phyloP scores from a whole-genome alignment of 2,329 filamentous ascomycete species.

The Ophiostoma ips region DNA sequence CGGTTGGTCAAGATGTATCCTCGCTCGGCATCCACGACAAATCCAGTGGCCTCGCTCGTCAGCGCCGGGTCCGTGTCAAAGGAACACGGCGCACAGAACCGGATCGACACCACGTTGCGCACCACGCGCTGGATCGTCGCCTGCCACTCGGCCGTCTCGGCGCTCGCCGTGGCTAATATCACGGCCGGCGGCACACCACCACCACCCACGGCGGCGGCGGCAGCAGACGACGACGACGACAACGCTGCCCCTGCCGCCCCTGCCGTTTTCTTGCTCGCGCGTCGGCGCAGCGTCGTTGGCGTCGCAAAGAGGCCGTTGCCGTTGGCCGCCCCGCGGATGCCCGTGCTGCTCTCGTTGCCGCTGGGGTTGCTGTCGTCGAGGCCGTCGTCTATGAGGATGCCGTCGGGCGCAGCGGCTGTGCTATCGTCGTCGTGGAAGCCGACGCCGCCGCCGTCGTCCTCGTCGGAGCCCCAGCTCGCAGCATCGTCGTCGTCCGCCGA shows the following conservation, averaged over 20 bases:
- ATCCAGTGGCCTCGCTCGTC: slow-evolving; percentile 91
- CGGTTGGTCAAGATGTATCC: slow-evolving; percentile 82
- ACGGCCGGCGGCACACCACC: slow-evolving; percentile 4
- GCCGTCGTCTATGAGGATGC: background rate
- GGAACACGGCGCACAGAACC: slow-evolving; percentile 94
- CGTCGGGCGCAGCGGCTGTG: background rate
- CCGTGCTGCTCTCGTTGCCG: background rate
- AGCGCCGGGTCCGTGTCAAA: slow-evolving; percentile 95
- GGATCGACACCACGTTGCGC: slow-evolving; percentile 92
- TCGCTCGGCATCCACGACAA: slow-evolving; percentile 87
- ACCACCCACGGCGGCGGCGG: too few species aligned
- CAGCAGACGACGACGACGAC: too few species aligned
- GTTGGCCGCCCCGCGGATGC: slow-evolving; percentile 1
- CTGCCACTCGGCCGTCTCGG: slow-evolving; percentile 52
- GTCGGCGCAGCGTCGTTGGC: slow-evolving; percentile 2
- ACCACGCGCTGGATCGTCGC: slow-evolving; percentile 89
- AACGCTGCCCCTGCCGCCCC: too few species aligned
- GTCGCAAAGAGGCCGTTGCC: background rate
- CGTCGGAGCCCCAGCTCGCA: slow-evolving; percentile 1
- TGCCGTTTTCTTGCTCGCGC: slow-evolving; percentile 1
- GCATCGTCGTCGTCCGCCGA: background rate
- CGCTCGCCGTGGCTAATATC: slow-evolving; percentile 14
- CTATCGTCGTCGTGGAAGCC: slow-evolving; percentile 6
- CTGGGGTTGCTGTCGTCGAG: background rate
- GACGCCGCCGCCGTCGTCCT: slow-evolving; percentile 4